Conservation (phyloP, 176 grass and related monocot genomes). For the Musa itinerans region DNA sequence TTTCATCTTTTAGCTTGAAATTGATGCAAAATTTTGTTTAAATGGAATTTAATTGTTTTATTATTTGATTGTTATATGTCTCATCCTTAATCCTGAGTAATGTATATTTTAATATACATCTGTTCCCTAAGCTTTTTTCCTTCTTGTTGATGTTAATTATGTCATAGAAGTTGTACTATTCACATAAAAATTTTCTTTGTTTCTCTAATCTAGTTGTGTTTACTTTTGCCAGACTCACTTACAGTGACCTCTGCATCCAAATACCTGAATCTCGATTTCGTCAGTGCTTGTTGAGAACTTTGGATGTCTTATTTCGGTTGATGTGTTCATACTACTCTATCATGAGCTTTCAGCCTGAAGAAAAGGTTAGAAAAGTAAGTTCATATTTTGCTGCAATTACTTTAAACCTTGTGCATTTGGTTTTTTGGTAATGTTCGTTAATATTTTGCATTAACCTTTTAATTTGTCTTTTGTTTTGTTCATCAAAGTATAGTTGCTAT, state of each 20-base stretch:
- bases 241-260: slow-evolving; percentile 94
- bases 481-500: too few relatives aligned
- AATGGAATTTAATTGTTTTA: too few relatives aligned
- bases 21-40: too few relatives aligned
- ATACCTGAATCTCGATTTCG: slow-evolving; percentile 87
- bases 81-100: too few relatives aligned
- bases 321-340: slow-evolving; percentile 92
- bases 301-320: slow-evolving; percentile 71
- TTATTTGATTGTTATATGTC: too few relatives aligned
- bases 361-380: slow-evolving; percentile 39
- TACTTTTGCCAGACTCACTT: slow-evolving; percentile 76
- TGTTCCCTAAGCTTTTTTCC: too few relatives aligned
- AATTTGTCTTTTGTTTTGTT: too few relatives aligned
- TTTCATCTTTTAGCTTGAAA: too few relatives aligned
- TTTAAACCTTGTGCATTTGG: background rate
- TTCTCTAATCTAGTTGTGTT: background rate
- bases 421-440: background rate
- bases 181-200: background rate
- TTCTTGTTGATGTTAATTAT: too few relatives aligned
- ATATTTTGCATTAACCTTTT: background rate
- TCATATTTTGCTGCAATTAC: background rate
- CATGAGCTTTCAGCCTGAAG: slow-evolving; percentile 66
- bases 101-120: too few relatives aligned
- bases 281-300: slow-evolving; percentile 84
- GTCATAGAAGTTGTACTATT: background rate